Evolutionary conservation across 306 rosid species (phyloP).

Genomic region (Begonia fuchsioides): DNA sequence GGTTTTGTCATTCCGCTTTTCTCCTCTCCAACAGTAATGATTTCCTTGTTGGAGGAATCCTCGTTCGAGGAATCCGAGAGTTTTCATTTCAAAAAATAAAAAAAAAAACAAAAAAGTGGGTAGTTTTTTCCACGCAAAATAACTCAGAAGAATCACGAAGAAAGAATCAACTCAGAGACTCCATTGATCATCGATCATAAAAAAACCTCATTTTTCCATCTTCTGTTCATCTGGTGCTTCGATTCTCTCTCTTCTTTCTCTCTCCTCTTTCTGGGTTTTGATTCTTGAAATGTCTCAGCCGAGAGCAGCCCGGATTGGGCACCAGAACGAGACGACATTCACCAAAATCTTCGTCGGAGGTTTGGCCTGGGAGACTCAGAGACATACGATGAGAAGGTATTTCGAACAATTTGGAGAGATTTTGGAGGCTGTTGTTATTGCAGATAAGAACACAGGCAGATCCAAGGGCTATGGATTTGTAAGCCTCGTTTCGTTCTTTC

Average conservation of each 20-base stretch:
- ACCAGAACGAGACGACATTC: conserved; percentile 58
- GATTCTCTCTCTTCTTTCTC: neutral
- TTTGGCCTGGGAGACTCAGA: conserved; percentile 94
- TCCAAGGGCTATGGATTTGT: conserved; percentile 99
- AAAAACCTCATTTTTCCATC: conserved; percentile 16
- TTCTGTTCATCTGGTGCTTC: neutral
- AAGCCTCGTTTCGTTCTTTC: conserved; percentile 14
- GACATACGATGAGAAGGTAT: conserved; percentile 74
- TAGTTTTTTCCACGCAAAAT: conserved; percentile 13
- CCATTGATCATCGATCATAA: conserved; percentile 5
- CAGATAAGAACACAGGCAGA: conserved; percentile 86
- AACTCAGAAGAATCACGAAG: neutral
- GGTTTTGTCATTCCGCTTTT: conserved; percentile 6
- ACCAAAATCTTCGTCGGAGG: conserved; percentile 96
- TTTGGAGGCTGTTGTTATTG: conserved; percentile 88
- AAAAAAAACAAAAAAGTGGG: conserved; percentile 25
- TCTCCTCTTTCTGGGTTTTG: too few relatives aligned
- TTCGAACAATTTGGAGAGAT: conserved; percentile 96
- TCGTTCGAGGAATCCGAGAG: conserved; percentile 44
- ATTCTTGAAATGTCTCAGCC: conserved; percentile 42
- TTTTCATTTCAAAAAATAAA: conserved; percentile 12
- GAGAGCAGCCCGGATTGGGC: conserved; percentile 48
- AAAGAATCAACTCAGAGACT: neutral
- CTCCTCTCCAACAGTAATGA: conserved; percentile 35
- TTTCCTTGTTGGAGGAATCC: conserved; percentile 47